Conservation (phyloP, 2,329 filamentous ascomycete species). For the Elsinoe australis region DNA sequence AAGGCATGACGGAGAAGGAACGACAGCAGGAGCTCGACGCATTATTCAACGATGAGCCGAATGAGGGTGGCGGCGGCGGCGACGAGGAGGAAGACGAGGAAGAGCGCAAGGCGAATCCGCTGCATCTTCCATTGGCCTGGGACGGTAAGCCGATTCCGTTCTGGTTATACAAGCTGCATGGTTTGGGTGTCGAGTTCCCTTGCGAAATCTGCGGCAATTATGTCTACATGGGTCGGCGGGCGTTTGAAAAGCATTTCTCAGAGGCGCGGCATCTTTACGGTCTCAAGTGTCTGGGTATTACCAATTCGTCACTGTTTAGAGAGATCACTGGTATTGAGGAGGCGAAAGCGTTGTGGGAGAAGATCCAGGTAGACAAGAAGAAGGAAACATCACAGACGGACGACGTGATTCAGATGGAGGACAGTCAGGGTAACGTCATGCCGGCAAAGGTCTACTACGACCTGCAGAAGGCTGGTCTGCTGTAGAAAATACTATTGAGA, state of each 20-base stretch:
- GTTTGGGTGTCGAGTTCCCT: conserved; percentile 84
- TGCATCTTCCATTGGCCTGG: conserved; percentile 94
- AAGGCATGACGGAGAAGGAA: conserved; percentile 95
- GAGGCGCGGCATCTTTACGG: conserved; percentile 90
- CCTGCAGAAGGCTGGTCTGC: conserved; percentile 80
- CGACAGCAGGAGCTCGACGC: conserved; percentile 89
- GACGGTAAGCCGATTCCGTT: conserved; percentile 98
- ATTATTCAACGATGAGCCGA: conserved; percentile 57
- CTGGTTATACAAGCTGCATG: conserved; percentile 97
- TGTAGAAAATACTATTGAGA: conserved; percentile 45
- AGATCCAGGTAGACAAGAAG: conserved; percentile 80
- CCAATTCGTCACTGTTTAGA: conserved; percentile 79
- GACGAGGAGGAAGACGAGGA: conserved; percentile 57
- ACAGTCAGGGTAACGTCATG: conserved; percentile 96
- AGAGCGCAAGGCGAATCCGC: conserved; percentile 90
- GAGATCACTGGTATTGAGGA: conserved; percentile 92
- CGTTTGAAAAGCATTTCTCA: conserved; percentile 98
- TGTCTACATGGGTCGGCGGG: conserved; percentile 94
- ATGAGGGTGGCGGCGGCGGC: conserved; percentile 26
- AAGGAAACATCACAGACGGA: conserved; percentile 67
- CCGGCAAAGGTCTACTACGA: conserved; percentile 97
- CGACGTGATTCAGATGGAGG: conserved; percentile 95
- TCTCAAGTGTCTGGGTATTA: conserved; percentile 87
- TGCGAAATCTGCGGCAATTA: conserved; percentile 98
- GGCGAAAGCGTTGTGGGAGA: conserved; percentile 81